Evolutionary conservation across 352 stramenopile genomes (phyloP), one percentile per base, ranked within the genome.

Genomic region (Globisporangium echinulatum): DNA sequence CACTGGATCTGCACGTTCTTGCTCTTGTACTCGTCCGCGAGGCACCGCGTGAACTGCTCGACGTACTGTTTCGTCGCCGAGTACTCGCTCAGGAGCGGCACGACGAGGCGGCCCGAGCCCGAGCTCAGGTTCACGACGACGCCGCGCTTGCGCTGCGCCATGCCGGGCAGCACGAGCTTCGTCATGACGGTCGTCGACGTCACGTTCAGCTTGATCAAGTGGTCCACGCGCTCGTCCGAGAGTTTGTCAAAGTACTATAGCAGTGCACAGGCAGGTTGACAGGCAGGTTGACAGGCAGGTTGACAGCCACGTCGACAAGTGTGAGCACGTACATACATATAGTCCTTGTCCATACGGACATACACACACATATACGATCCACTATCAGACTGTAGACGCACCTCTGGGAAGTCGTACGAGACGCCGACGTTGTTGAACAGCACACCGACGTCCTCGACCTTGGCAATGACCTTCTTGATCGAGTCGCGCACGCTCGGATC

Each of bases 381-480:
- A 33, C 25, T 33, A 33, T 33, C 25, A 3, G 25, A 33, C 25
- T 67, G 58, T 46, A 7, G 6, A 1, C 40, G 39, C 10, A 57
- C 52, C 52, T 97, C 89, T 6, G 97, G 96, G 74, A 98, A 99
- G 56, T 97, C 91, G 80, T 99, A 99, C 60, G 89, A 98, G 49
- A 99, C 90, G 58, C 97, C 97, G 25, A 99, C 97, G 77, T 99
- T 99, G 85, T 99, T 99, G 64, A 99, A 90, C 39, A 99, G 87
- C 56, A 99, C 85, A 39, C 96, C 97, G 38, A 99, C 70, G 61
- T 99, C 96, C 62, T 97, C 71, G 19, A 90, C 73, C 52, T 96
- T 72, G 51, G 74, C 66, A 42, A 91, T 65, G 44, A 79, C 71
- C 52, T 67, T 70, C 53, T 75, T 65, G 52, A 93, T 75, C 37